A percentile compares a stretch with the other conserved stretches of the same genome.
These are phyloP conservation scores for Jamesozyma gamospora DNA, from an alignment of 805 yeast species.

Conservation along the genomic window DNA sequence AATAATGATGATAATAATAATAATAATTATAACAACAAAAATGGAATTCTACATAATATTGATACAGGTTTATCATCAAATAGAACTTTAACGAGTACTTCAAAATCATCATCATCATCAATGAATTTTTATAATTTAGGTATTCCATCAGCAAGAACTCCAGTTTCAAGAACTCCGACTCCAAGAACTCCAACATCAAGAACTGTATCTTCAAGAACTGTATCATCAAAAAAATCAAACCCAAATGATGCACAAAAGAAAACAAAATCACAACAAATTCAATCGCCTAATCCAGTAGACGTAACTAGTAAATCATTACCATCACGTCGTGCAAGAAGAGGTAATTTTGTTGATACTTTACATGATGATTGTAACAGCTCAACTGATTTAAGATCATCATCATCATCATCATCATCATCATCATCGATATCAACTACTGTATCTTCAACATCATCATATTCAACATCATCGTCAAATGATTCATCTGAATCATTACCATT, in stretches of 20 bases:
- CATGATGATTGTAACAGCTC: constrained; percentile 2
- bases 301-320: not conserved
- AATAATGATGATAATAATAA: not conserved
- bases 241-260: not conserved
- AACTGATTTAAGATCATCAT: constrained; percentile 1
- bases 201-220: not conserved
- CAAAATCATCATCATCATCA: constrained; percentile 4
- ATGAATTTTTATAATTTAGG: constrained; percentile 2
- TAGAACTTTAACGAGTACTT: not conserved
- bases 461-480: not conserved
- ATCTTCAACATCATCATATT: constrained; percentile 1
- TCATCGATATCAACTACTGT: not conserved
- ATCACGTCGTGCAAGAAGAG: constrained; percentile 2
- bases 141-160: constrained; percentile 5
- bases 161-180: constrained; percentile 3
- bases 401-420: constrained; percentile 1
- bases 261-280: not conserved
- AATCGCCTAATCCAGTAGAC: not conserved
- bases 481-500: constrained; percentile 10
- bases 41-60: too few species aligned
- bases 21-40: too few species aligned
- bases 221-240: not conserved
- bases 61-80: not conserved
- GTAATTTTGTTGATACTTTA: constrained; percentile 4
- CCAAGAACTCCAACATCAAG: not conserved